Base-by-base conservation (phyloP, 2,329 filamentous ascomycete species). In the Venturia carpophila region DNA sequence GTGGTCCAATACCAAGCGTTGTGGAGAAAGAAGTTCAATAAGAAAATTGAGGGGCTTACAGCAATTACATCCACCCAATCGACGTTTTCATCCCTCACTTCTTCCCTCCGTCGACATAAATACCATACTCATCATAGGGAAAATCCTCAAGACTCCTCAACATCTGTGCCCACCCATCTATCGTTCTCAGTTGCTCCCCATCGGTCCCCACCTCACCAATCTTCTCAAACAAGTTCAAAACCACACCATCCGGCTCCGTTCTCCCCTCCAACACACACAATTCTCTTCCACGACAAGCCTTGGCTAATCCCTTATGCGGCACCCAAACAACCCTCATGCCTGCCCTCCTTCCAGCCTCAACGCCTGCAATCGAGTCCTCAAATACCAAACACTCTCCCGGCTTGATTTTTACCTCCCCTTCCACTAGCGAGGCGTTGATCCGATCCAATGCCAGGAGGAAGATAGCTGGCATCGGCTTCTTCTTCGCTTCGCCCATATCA, bases 291-390 rank as follows among this genome's bases (percentile, higher is more conserved):
- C 24, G 2, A 45, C 58, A 65, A 5, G 45, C 58, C 30, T 45
- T 30, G 1, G 13, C 19, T 42, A 65, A 19, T 34, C 58, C 41
- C 27, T 34, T 17, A 42, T 65, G 64, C 19, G 63, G 63, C 11
- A 64, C 63, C 63, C 63, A 64, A 42, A 62, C 52, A 41, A 64
- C 52, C 27, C 63, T 47, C 63, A 64, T 64, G 5, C 49, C 10
- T 15, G 63, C 64, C 60, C 37, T 13, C 24, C 58, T 43, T 15
- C 64, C 64, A 65, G 64, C 64, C 24, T 65, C 55, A 11, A 65
- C 64, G 10, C 64, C 64, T 9, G 64, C 60, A 27, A 65, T 65
- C 13, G 64, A 65, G 19, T 65, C 64, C 43, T 65, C 64, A 42
- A 65, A 65, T 11, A 65, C 64, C 21, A 65, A 24, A 45, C 64